These are phyloP conservation scores for Alisma plantagoaquatica DNA, from an alignment of 106 monocot species.

Conservation along the genomic window DNA sequence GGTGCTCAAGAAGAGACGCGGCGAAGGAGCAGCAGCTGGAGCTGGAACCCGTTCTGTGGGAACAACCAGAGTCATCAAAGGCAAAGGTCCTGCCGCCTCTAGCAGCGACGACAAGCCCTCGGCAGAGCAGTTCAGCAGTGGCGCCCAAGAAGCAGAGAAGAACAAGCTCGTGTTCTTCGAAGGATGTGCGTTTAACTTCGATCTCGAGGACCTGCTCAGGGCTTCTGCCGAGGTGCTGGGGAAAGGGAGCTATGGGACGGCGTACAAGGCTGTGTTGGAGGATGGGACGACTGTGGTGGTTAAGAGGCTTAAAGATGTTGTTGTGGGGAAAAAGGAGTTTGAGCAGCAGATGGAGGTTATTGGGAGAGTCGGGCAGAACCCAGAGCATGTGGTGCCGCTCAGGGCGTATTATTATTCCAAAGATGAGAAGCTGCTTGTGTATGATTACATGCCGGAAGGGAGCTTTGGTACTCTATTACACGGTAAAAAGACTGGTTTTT, in stretches of 20 bases:
- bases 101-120: constrained; percentile 51
- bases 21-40: constrained; percentile 5
- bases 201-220: constrained; percentile 81
- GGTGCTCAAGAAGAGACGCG: constrained; percentile 30
- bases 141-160: constrained; percentile 69
- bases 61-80: too few species aligned
- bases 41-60: constrained; percentile 43
- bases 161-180: constrained; percentile 84
- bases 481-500: constrained; percentile 28
- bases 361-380: constrained; percentile 52
- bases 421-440: constrained; percentile 90
- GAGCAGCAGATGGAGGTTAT: constrained; percentile 92
- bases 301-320: constrained; percentile 79
- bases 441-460: constrained; percentile 51
- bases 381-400: constrained; percentile 51
- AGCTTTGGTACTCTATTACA: constrained; percentile 64
- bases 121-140: constrained; percentile 65
- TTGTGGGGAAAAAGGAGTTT: constrained; percentile 71
- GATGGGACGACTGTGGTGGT: constrained; percentile 88
- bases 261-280: constrained; percentile 87
- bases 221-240: constrained; percentile 95
- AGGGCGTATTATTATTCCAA: constrained; percentile 93
- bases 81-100: too few species aligned
- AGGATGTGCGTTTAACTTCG: constrained; percentile 67
- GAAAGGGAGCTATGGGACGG: constrained; percentile 83